phyloP scores from a whole-genome alignment of 805 yeast species.

The Lipomyces sp. region DNA sequence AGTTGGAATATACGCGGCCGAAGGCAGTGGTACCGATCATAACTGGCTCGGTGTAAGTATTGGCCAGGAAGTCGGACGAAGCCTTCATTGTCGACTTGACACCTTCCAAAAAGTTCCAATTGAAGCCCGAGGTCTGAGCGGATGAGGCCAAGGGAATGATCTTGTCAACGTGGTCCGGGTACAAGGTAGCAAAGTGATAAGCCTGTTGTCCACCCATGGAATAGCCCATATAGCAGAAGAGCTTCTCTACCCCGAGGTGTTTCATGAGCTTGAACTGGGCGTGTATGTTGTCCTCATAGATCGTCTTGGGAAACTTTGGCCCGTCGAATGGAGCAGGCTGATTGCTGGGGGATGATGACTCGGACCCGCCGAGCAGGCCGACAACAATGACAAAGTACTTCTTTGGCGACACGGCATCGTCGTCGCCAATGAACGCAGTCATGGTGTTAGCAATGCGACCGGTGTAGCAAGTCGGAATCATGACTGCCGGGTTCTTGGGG shows the following conservation, averaged over 20 bases:
- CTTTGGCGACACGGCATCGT: slow-evolving; percentile 31
- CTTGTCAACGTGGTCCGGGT: slow-evolving; percentile 34
- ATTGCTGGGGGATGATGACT: slow-evolving; percentile 36
- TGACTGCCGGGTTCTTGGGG: slow-evolving; percentile 36
- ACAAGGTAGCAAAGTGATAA: slow-evolving; percentile 35
- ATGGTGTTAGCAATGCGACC: slow-evolving; percentile 33
- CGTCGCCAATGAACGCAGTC: slow-evolving; percentile 33
- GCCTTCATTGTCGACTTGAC: slow-evolving; percentile 32
- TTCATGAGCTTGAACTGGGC: slow-evolving; percentile 33
- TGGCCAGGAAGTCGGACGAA: slow-evolving; percentile 32
- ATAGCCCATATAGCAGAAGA: slow-evolving; percentile 36
- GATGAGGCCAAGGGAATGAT: slow-evolving; percentile 36
- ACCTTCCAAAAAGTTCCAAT: slow-evolving; percentile 38
- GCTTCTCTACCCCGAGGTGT: slow-evolving; percentile 33
- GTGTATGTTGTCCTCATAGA: slow-evolving; percentile 36
- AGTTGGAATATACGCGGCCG: slow-evolving; percentile 38
- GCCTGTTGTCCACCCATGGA: slow-evolving; percentile 40
- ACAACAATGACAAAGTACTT: slow-evolving; percentile 36
- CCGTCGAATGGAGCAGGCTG: slow-evolving; percentile 38
- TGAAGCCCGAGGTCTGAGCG: slow-evolving; percentile 36
- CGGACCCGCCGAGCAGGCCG: slow-evolving; percentile 37
- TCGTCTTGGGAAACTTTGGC: slow-evolving; percentile 36
- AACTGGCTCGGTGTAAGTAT: slow-evolving; percentile 33
- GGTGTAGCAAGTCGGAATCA: slow-evolving; percentile 38
- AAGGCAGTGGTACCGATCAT: slow-evolving; percentile 34